Evolutionary conservation across 2,329 filamentous ascomycete species (phyloP), one percentile per base, ranked within the genome.

Genomic region (Geosmithia putterillii): DNA sequence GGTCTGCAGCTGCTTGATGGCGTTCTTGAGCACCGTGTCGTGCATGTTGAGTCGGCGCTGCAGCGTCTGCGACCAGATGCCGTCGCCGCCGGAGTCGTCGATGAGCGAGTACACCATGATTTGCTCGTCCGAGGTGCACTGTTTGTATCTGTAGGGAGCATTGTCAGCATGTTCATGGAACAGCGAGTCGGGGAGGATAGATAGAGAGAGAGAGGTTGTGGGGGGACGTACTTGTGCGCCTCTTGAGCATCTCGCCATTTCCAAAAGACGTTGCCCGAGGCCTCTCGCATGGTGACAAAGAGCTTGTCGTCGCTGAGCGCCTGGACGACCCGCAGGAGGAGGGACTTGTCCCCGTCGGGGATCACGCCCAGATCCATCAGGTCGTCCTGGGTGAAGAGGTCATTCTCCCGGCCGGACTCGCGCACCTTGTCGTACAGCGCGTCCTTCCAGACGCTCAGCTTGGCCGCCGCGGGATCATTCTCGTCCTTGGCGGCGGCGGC

Each of bases 41-140:
- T 94, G 86, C 59, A 95, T 76, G 61, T 86, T 84, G 45, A 87
- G 81, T 47, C 81, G 79, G 52, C 73, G 74, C 60, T 89, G 86
- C 52, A 98, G 81, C 14, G 80, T 83, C 58, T 87, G 86, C 48
- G 83, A 83, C 92, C 92, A 98, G 55, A 95, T 86, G 47, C 90
- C 92, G 54, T 87, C 83, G 50, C 78, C 76, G 49, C 84, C 86
- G 23, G 85, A 81, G 52, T 86, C 82, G 63, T 96, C 90, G 57
- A 98, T 90, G 53, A 86, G 77, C 50, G 81, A 79, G 71, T 94
- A 96, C 21, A 96, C 83, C 57, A 95, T 74, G 56, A 79, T 76
- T 63, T 82, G 76, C 52, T 96, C 90, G 55, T 90, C 79, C 47
- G 77, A 76, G 40, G 68, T 64, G 48, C 79, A 73, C 47, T 68